Evolutionary conservation across 495 filamentous ascomycete genomes (phyloP), one percentile per base, ranked within the genome.

Genomic region (Staphylotrichum tortipilum): DNA sequence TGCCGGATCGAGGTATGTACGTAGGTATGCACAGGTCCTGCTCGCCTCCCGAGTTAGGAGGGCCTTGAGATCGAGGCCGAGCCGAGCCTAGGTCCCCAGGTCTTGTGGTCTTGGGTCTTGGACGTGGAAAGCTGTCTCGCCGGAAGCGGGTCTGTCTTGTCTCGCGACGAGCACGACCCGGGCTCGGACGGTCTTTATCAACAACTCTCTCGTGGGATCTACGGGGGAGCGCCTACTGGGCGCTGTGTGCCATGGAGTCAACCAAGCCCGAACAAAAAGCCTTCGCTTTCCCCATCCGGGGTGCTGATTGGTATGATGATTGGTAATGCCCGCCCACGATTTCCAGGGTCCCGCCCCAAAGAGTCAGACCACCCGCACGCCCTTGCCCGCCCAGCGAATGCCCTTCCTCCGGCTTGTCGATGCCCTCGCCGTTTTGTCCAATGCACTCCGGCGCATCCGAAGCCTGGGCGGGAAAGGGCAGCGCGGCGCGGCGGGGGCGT

Each of bases 221-320:
- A n/a, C n/a, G n/a, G n/a, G n/a, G n/a, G n/a, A n/a, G n/a, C n/a
- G n/a, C n/a, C n/a, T n/a, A n/a, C n/a, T n/a, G n/a, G n/a, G n/a
- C n/a, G n/a, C n/a, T n/a, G n/a, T n/a, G n/a, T n/a, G n/a, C n/a
- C n/a, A n/a, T n/a, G n/a, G n/a, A n/a, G n/a, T n/a, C n/a, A n/a
- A n/a, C n/a, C n/a, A n/a, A n/a, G n/a, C n/a, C 44, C 31, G 39
- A 50, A 23, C 38, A 18, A n/a, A n/a, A n/a, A n/a, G n/a, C 8
- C 23, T 35, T 30, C 34, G 24, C 40, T 53, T 53, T 23, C 44
- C 44, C 4, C 4, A 10, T 53, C 37, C 38, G 33, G 29, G 5
- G 4, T 8, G 39, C 26, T 19, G 51, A 53, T 53, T 49, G 33
- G 39, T 53, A 53, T 8, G 39, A 18, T 19, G 51, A 53, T 53